Percentiles rank a stretch among this genome's conserved stretches.
phyloP scores from a whole-genome alignment of 768 basidiomycete species.

The Neoboletus magnificus region DNA sequence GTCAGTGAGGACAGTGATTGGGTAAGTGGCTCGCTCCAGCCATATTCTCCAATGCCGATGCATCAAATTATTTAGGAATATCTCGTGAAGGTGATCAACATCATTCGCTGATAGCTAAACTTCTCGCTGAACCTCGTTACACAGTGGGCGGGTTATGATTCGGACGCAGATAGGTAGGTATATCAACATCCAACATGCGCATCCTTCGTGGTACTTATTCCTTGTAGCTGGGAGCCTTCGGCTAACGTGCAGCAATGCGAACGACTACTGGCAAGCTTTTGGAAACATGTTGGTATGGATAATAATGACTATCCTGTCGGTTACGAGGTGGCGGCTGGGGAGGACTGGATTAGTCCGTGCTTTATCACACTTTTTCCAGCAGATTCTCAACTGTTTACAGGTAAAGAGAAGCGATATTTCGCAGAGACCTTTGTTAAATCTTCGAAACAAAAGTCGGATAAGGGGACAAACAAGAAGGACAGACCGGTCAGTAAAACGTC shows the following conservation, averaged over 20 bases:
- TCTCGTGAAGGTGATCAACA: conserved; percentile 54
- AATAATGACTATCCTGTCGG: conserved; percentile 52
- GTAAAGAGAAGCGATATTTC: conserved; percentile 40
- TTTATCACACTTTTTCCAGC: not conserved
- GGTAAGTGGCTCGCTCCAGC: conserved; percentile 37
- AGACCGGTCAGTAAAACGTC: conserved; percentile 12
- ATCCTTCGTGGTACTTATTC: not conserved
- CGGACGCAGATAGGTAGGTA: conserved; percentile 53
- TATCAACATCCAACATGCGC: not conserved
- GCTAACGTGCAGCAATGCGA: conserved; percentile 55
- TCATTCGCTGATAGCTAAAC: not conserved
- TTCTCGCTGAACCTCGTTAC: conserved; percentile 3
- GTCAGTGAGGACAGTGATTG: conserved; percentile 48
- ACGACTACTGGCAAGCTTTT: conserved; percentile 61
- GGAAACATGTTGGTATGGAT: conserved; percentile 57
- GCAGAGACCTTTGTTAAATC: conserved; percentile 25
- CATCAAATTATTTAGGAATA: conserved; percentile 48
- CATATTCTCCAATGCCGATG: not conserved
- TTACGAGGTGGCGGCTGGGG: conserved; percentile 39
- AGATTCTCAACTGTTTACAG: conserved; percentile 21
- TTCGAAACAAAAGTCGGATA: conserved; percentile 13
- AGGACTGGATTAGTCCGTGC: conserved; percentile 57
- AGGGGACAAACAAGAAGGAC: conserved; percentile 14
- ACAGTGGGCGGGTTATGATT: conserved; percentile 67
- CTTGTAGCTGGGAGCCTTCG: conserved; percentile 65